Evolutionary conservation across 495 filamentous ascomycete species (phyloP), one percentile per base, ranked within the genome.

Genomic region (Friedmanniomyces endolithicus): DNA sequence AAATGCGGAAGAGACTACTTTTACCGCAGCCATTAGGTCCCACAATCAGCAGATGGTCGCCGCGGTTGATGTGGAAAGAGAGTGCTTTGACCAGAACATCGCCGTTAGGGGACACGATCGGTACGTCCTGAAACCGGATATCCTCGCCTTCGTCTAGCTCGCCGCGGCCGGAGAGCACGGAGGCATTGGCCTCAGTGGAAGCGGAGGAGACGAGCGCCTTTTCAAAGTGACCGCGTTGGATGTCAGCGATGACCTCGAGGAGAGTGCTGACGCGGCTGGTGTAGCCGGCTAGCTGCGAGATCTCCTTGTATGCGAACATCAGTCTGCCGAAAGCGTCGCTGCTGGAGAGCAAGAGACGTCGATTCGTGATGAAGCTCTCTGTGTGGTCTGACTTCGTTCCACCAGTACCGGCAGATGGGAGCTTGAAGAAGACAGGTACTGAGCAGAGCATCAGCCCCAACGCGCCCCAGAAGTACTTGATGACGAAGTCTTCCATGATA

Each of bases 381-480:
- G 92, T 95, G 20, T 88, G 76, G 65, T 97, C 92, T 11, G 87
- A 88, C 80, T 89, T 87, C 50, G 78, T 75, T 2, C 76, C 68
- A 47, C 80, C 78, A 24, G 86, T 87, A 11, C 46, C 53, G 17
- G 31, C 33, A 20, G 22, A 19, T 9, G 92, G 90, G 2, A 96
- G 74, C 71, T 86, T 88, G 75, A 97, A 86, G 68, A 98, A 98
- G 0, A 97, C 90, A 1, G 92, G 92, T 2, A 95, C 80, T 64
- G 88, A 90, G 73, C 94, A 97, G n/a, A 98, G 82, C 58, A 94
- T 70, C 62, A 97, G 76, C 6, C 92, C 92, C 45, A 98, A 61
- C 4, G 92, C 92, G 50, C 94, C 94, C 92, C 92, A 98, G 73
- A 95, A 92, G 64, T 98, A 98, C 71, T 98, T 98, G 63, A 97